Conservation (phyloP, 1,284 basidiomycete species). For the Papiliotrema nemorosa region DNA sequence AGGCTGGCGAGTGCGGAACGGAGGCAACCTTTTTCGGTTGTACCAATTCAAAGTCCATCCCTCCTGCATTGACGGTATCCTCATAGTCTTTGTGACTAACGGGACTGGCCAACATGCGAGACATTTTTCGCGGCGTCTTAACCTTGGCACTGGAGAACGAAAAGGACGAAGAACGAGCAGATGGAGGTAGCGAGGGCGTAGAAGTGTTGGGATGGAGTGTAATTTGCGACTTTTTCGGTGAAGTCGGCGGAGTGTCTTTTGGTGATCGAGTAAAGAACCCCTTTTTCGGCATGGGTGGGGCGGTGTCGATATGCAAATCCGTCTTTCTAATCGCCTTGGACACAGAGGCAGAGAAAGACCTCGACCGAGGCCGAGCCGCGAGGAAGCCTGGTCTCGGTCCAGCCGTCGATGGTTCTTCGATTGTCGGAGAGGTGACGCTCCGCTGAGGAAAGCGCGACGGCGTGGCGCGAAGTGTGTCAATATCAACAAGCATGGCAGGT, state of each 20-base stretch:
- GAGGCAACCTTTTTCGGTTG: conserved; percentile 29
- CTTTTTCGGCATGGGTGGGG: conserved; percentile 11
- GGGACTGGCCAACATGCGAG: conserved; percentile 20
- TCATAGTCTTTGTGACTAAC: conserved; percentile 45
- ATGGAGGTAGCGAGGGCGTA: conserved; percentile 15
- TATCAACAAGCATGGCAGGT: conserved; percentile 4
- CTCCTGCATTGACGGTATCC: conserved; percentile 42
- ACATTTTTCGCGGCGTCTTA: conserved; percentile 18
- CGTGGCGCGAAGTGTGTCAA: conserved; percentile 3
- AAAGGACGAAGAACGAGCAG: conserved; percentile 25
- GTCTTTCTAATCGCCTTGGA: conserved; percentile 19
- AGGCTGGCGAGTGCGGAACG: neutral
- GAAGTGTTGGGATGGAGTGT: conserved; percentile 11
- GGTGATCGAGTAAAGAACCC: neutral
- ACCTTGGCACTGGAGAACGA: conserved; percentile 15
- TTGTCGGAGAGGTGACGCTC: conserved; percentile 17
- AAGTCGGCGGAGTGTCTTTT: neutral
- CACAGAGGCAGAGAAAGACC: conserved; percentile 39
- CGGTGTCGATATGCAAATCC: conserved; percentile 14
- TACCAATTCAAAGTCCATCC: conserved; percentile 48
- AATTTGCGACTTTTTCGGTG: neutral
- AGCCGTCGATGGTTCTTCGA: neutral
- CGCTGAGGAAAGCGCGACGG: conserved; percentile 15
- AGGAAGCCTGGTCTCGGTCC: conserved; percentile 15
- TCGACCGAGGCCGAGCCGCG: conserved; percentile 30